Evolutionary conservation across 495 filamentous ascomycete species (phyloP).

Genomic region (Daldinia concentrica): DNA sequence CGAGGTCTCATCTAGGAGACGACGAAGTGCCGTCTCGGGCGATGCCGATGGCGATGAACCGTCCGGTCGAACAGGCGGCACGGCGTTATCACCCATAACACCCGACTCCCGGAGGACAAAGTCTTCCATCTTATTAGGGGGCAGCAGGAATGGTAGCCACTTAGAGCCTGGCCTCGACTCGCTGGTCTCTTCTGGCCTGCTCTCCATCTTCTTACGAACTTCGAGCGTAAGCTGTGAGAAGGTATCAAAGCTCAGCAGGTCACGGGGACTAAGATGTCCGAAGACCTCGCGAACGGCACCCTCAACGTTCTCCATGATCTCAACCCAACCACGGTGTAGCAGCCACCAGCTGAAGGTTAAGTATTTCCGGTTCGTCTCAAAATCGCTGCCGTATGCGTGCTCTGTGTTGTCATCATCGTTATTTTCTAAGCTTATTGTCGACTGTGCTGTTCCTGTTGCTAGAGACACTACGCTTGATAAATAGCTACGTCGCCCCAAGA

Average conservation of each 20-base stretch:
- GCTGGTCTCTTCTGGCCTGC: conserved; percentile 64
- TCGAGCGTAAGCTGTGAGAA: conserved; percentile 81
- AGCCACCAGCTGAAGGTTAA: conserved; percentile 99
- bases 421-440: conserved; percentile 83
- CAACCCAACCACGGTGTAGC: conserved; percentile 87
- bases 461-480: conserved; percentile 92
- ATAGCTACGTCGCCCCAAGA: conserved; percentile 94
- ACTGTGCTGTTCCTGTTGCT: conserved; percentile 70
- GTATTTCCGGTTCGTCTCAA: conserved; percentile 92
- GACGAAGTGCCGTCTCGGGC: conserved; percentile 69
- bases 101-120: conserved; percentile 85
- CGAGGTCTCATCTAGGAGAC: conserved; percentile 93
- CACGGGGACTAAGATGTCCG: conserved; percentile 82
- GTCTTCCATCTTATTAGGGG: conserved; percentile 77
- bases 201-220: conserved; percentile 85
- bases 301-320: conserved; percentile 80
- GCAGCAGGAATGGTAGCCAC: conserved; percentile 89
- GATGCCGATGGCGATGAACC: conserved; percentile 35
- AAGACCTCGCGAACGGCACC: conserved; percentile 85
- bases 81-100: conserved; percentile 65
- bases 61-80: conserved; percentile 33
- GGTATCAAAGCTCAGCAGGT: conserved; percentile 80
- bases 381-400: conserved; percentile 86
- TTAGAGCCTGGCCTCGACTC: conserved; percentile 61
- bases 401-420: conserved; percentile 83